phyloP scores from a whole-genome alignment of 1,284 basidiomycete genomes.

The Grifola frondosa region DNA sequence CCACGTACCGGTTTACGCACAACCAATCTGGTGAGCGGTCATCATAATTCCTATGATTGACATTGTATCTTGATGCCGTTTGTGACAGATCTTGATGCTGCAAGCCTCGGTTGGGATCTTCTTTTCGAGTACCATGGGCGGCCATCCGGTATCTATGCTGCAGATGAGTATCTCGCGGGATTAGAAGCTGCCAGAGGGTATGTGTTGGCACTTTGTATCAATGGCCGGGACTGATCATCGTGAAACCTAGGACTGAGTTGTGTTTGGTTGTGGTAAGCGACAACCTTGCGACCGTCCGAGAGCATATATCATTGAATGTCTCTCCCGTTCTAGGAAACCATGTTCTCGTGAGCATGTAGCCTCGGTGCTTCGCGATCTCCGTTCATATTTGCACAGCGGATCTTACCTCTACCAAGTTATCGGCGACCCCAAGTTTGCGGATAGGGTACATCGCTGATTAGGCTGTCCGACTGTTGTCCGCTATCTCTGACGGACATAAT shows the following conservation, averaged over 20 bases:
- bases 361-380: no score
- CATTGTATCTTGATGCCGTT: not conserved
- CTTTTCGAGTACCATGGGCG: constrained; percentile 61
- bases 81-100: constrained; percentile 45
- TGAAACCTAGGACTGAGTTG: constrained; percentile 44
- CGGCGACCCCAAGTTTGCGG: constrained; percentile 55
- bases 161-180: constrained; percentile 60
- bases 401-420: constrained; percentile 59
- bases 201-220: constrained; percentile 16
- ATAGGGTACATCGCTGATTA: constrained; percentile 38
- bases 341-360: constrained; percentile 62
- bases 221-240: not conserved
- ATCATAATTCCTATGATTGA: not conserved
- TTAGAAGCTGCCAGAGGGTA: constrained; percentile 53
- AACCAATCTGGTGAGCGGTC: constrained; percentile 47
- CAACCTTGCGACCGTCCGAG: no score
- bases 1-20: constrained; percentile 56
- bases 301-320: constrained; percentile 9
- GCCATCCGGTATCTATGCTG: constrained; percentile 57
- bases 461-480: no score
- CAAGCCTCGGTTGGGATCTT: constrained; percentile 55
- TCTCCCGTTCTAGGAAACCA: constrained; percentile 45
- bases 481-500: no score
- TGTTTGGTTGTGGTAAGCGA: constrained; percentile 59
- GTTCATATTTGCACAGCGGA: constrained; percentile 38